Conservation (phyloP, 2,329 filamentous ascomycete genomes). For the Penicillium fuscoglaucum region DNA sequence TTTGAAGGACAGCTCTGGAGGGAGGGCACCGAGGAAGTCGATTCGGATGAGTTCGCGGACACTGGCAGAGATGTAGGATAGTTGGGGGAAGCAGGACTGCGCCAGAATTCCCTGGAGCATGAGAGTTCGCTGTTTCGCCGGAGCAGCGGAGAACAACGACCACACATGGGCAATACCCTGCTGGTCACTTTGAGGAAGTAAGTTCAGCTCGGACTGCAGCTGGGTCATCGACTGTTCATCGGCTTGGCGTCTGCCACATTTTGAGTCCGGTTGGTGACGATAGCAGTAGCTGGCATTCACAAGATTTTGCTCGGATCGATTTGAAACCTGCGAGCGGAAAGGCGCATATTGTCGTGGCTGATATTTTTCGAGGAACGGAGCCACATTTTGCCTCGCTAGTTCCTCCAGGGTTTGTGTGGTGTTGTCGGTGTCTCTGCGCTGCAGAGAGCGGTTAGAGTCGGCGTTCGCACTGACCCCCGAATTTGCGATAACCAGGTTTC, state of each 20-base stretch:
- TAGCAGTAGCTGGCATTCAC: conserved; percentile 91
- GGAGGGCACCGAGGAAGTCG: conserved; percentile 87
- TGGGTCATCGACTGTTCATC: conserved; percentile 97
- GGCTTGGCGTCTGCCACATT: conserved; percentile 79
- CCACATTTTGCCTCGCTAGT: conserved; percentile 74
- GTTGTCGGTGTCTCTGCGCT: conserved; percentile 30
- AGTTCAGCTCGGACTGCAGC: conserved; percentile 85
- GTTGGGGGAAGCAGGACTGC: conserved; percentile 95
- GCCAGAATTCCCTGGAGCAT: conserved; percentile 96
- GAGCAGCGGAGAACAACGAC: conserved; percentile 95
- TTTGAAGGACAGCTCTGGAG: conserved; percentile 87
- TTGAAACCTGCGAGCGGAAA: conserved; percentile 51
- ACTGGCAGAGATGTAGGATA: conserved; percentile 86
- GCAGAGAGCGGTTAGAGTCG: conserved; percentile 26
- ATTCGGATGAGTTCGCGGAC: conserved; percentile 96
- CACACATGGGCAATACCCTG: conserved; percentile 96
- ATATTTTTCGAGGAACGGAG: conserved; percentile 85
- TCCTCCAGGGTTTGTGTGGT: conserved; percentile 51
- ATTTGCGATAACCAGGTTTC: conserved; percentile 1
- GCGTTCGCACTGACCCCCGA: conserved; percentile 24
- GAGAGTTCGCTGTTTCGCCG: conserved; percentile 87
- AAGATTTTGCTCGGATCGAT: conserved; percentile 46
- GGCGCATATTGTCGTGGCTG: conserved; percentile 88
- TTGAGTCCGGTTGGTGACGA: conserved; percentile 87
- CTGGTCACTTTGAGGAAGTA: conserved; percentile 78